Conservation (phyloP, 179 eudicot species). For the Dionaea muscipula region DNA sequence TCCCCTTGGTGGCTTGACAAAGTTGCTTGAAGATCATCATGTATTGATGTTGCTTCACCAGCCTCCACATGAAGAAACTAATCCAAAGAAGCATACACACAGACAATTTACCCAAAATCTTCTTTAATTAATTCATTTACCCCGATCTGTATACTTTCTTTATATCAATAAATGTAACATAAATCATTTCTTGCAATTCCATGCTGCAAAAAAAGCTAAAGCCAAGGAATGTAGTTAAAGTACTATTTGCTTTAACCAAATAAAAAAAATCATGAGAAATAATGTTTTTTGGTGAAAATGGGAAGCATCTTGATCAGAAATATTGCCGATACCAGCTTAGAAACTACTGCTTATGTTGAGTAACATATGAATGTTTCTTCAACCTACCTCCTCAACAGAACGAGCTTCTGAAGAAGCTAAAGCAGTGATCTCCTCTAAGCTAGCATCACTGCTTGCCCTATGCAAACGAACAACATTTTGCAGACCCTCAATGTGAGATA, state of each 20-base stretch:
- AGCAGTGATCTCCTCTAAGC: conserved; percentile 70
- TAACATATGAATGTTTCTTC: not conserved
- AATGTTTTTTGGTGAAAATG: too few relatives aligned
- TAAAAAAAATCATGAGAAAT: too few relatives aligned
- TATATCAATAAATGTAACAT: too few relatives aligned
- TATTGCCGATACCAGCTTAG: too few relatives aligned
- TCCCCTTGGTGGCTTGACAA: conserved; percentile 72
- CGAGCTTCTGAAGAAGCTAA: conserved; percentile 42
- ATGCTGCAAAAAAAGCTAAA: too few relatives aligned
- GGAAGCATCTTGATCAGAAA: too few relatives aligned
- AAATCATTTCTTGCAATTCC: too few relatives aligned
- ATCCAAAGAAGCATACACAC: conserved; percentile 2
- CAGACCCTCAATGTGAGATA: conserved; percentile 79
- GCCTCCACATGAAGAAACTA: conserved; percentile 62
- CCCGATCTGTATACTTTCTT: too few relatives aligned
- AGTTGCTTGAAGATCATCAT: conserved; percentile 72
- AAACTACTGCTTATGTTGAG: not conserved
- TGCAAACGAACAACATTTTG: conserved; percentile 91
- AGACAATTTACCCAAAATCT: not conserved
- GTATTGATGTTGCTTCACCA: conserved; percentile 46
- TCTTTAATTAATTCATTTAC: not conserved
- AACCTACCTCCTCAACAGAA: conserved; percentile 51
- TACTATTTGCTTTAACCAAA: too few relatives aligned
- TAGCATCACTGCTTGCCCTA: conserved; percentile 65
- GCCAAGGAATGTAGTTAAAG: too few relatives aligned